Evolutionary conservation across 257 asterid genomes (phyloP).

Genomic region (Penstemon eatonii): DNA sequence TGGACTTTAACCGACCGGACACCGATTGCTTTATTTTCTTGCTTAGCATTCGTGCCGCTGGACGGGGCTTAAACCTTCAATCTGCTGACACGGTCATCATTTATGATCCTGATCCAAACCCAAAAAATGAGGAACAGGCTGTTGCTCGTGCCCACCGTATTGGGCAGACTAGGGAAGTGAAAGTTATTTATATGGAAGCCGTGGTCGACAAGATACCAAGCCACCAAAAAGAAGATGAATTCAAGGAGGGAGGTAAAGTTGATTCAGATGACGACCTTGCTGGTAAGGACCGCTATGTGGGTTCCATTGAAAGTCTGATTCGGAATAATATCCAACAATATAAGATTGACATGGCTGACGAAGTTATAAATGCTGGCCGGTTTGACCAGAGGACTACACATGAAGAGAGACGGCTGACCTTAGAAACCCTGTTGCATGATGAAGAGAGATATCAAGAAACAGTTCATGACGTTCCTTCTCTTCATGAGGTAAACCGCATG

Average conservation of each 20-base stretch:
- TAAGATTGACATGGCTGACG: constrained; percentile 99
- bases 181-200: constrained; percentile 97
- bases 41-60: constrained; percentile 99
- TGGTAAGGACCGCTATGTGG: constrained; percentile 93
- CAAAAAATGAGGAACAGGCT: constrained; percentile 99
- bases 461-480: constrained; percentile 93
- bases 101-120: constrained; percentile 99
- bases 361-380: constrained; percentile 98
- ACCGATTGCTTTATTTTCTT: constrained; percentile 95
- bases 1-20: constrained; percentile 84
- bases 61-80: constrained; percentile 96
- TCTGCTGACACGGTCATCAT: constrained; percentile 97
- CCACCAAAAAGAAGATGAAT: constrained; percentile 95
- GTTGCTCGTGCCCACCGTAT: constrained; percentile 99
- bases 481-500: constrained; percentile 97
- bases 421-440: constrained; percentile 92
- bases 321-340: constrained; percentile 97
- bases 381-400: constrained; percentile 99
- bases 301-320: constrained; percentile 93
- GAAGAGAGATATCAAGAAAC: constrained; percentile 98
- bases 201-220: constrained; percentile 89
- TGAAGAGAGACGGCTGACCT: constrained; percentile 94
- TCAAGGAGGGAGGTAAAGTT: constrained; percentile 64
- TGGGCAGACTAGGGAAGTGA: constrained; percentile 98
- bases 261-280: constrained; percentile 97